Evolutionary conservation across 495 filamentous ascomycete species (phyloP).

Genomic region (Aspergillus sparsus): DNA sequence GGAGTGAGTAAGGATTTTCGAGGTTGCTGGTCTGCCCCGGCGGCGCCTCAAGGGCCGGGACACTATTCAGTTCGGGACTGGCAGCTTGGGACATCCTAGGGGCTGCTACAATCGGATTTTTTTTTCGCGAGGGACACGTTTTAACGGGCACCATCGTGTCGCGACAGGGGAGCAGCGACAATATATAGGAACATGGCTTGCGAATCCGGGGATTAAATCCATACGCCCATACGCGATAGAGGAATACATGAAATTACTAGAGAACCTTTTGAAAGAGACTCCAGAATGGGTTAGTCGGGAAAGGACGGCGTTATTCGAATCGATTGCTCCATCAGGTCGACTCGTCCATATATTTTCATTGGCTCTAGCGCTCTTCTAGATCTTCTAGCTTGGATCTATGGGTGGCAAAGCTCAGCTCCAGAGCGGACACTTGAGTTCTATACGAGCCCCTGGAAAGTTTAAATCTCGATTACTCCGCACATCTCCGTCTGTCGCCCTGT

Average conservation of each 20-base stretch:
- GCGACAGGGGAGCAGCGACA: too few relatives aligned
- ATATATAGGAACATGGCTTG: too few relatives aligned
- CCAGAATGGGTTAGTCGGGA: too few relatives aligned
- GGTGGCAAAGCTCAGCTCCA: background rate
- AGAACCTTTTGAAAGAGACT: too few relatives aligned
- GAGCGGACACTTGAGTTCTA: background rate
- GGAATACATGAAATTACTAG: too few relatives aligned
- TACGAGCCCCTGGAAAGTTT: constrained; percentile 1
- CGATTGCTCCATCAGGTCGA: too few relatives aligned
- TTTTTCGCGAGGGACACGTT: background rate
- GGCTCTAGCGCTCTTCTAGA: background rate
- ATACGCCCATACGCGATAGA: too few relatives aligned
- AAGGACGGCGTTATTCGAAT: too few relatives aligned
- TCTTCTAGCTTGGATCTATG: background rate
- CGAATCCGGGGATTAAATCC: too few relatives aligned
- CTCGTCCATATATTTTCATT: background rate
- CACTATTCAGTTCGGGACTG: background rate
- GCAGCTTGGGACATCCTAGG: background rate
- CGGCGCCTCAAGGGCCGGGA: constrained; percentile 1
- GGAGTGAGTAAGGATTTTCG: constrained; percentile 3
- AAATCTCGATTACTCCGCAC: background rate
- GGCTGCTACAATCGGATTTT: background rate
- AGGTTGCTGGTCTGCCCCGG: constrained; percentile 5
- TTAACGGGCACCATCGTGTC: background rate
- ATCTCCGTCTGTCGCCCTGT: background rate